Evolutionary conservation across 2,329 filamentous ascomycete species (phyloP).

Genomic region (Monosporascus sp.): DNA sequence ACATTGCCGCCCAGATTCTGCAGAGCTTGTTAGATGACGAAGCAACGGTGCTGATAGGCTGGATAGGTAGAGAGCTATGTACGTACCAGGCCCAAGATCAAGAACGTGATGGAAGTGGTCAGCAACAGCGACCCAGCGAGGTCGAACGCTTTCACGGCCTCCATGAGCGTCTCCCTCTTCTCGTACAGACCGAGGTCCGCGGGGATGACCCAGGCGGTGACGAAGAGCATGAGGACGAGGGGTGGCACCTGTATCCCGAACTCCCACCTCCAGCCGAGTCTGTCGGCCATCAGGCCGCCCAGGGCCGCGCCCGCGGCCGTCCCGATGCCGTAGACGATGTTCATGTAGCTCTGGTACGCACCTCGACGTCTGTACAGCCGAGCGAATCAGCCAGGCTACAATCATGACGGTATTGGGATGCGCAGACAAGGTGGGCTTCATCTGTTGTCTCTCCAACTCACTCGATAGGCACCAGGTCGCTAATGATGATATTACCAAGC

Average conservation of each 20-base stretch:
- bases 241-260: constrained; percentile 59
- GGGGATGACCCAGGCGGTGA: constrained; percentile 47
- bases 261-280: constrained; percentile 69
- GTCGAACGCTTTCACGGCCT: constrained; percentile 54
- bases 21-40: neutral
- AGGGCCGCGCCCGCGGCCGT: constrained; percentile 61
- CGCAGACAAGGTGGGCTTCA: too few species aligned
- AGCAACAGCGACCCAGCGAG: constrained; percentile 49
- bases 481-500: constrained; percentile 66
- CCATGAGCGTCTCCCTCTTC: constrained; percentile 37
- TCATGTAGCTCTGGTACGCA: constrained; percentile 67
- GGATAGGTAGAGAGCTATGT: neutral
- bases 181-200: constrained; percentile 45
- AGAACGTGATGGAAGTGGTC: constrained; percentile 47
- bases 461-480: constrained; percentile 70
- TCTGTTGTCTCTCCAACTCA: constrained; percentile 29
- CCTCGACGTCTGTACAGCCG: constrained; percentile 45
- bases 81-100: constrained; percentile 55
- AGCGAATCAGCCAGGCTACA: neutral
- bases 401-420: too few species aligned
- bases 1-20: constrained; percentile 61
- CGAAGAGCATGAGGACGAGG: constrained; percentile 39
- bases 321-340: constrained; percentile 58
- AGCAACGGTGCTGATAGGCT: too few species aligned
- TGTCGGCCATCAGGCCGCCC: constrained; percentile 65